phyloP scores from a whole-genome alignment of 2,329 filamentous ascomycete genomes.

The Ophiocordyceps camponoti-saundersi region DNA sequence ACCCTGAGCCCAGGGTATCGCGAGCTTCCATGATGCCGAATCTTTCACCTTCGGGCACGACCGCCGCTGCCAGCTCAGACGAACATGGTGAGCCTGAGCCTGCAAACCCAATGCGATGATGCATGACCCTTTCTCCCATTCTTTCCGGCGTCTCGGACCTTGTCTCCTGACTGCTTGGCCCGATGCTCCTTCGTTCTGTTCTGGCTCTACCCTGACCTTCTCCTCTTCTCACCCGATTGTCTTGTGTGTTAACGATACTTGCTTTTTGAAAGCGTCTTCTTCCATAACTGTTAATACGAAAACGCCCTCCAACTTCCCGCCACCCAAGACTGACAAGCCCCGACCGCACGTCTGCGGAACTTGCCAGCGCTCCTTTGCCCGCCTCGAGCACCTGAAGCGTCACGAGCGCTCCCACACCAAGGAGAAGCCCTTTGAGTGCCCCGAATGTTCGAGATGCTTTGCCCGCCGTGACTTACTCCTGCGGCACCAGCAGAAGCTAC shows the following conservation, averaged over 20 bases:
- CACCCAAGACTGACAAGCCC: slow-evolving; percentile 93
- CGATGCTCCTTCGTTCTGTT: neutral
- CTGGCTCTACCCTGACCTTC: neutral
- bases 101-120: neutral
- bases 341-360: slow-evolving; percentile 86
- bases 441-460: slow-evolving; percentile 87
- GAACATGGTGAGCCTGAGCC: slow-evolving; percentile 21
- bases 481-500: slow-evolving; percentile 94
- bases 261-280: slow-evolving; percentile 23
- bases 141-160: neutral
- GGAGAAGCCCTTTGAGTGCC: slow-evolving; percentile 96
- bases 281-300: slow-evolving; percentile 35
- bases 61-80: slow-evolving; percentile 14
- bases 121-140: neutral
- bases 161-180: slow-evolving; percentile 6
- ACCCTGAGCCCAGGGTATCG: slow-evolving; percentile 19
- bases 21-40: slow-evolving; percentile 20
- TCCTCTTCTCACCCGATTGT: slow-evolving; percentile 5
- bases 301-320: slow-evolving; percentile 39
- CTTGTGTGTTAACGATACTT: neutral
- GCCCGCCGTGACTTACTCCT: slow-evolving; percentile 81
- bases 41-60: slow-evolving; percentile 13
- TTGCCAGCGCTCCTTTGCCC: slow-evolving; percentile 81
- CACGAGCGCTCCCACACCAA: slow-evolving; percentile 98
- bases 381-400: slow-evolving; percentile 89